Evolutionary conservation across 1,284 basidiomycete genomes (phyloP), one percentile per base, ranked within the genome.

Genomic region (Ganoderma resinaceum): DNA sequence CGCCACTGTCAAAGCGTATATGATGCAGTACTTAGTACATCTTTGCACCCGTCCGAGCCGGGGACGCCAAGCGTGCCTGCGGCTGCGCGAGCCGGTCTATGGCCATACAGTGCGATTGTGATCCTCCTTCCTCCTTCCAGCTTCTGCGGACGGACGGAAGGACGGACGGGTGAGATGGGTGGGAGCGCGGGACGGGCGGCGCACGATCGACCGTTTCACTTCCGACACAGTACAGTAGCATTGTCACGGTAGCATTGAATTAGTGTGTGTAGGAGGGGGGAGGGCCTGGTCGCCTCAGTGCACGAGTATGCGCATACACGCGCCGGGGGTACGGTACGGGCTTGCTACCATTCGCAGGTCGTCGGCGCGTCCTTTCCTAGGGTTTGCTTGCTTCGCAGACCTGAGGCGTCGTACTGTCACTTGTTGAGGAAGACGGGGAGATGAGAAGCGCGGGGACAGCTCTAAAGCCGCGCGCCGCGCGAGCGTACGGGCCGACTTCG

Each of bases 31-130:
- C 40, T 38, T 38, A 6, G 11, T 40, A 40, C 40, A 16, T 40
- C 14, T 16, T 40, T 40, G 18, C 40, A 2, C 40, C 40, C 40
- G 40, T 4, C 40, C 37, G 37, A 35, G 42, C 42, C 20, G 43
- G 0, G 31, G 33, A 33, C 55, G 55, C 55, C 55, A 58, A 58
- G 55, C 23, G 46, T 42, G 40, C 40, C 16, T 31, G n/a, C 55
- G 55, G 33, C 55, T 58, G 55, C 55, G 55, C 55, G n/a, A n/a
- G 18, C 55, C 55, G 55, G 55, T 58, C 55, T 58, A 55, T 55
- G 12, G 31, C 29, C 29, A 16, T n/a, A n/a, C n/a, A n/a, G n/a
- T n/a, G n/a, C n/a, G n/a, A n/a, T n/a, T n/a, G n/a, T 18, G 29
- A 55, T 55, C 29, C 20, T 9, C 5, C 2, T 23, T n/a, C 43